Percentiles rank a stretch among this genome's conserved stretches.
phyloP scores from a whole-genome alignment of 352 stramenopile genomes.

The Phytophthora ohioensis region DNA sequence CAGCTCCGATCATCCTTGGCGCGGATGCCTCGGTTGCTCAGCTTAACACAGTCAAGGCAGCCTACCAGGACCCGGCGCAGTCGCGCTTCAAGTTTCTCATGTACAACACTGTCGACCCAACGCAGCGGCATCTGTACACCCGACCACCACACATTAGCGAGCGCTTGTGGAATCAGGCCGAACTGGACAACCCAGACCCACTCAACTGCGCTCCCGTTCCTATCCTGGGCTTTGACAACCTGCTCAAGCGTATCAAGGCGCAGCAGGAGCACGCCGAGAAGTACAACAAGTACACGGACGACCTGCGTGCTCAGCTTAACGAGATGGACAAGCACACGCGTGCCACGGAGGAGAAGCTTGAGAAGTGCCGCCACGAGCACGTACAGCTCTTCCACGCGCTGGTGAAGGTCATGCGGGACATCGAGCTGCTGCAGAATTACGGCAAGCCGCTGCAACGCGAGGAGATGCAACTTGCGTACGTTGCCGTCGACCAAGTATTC shows the following conservation, averaged over 20 bases:
- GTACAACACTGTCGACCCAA: slow-evolving; percentile 90
- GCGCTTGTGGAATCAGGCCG: slow-evolving; percentile 84
- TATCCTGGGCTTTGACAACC: slow-evolving; percentile 79
- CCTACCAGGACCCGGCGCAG: slow-evolving; percentile 84
- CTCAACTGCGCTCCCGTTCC: slow-evolving; percentile 80
- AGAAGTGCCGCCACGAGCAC: slow-evolving; percentile 87
- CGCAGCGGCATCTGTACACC: slow-evolving; percentile 81
- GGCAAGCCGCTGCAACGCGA: slow-evolving; percentile 85
- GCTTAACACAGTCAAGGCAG: slow-evolving; percentile 84
- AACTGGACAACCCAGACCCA: slow-evolving; percentile 89
- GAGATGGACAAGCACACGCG: slow-evolving; percentile 88
- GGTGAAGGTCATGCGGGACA: slow-evolving; percentile 90
- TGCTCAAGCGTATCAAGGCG: slow-evolving; percentile 86
- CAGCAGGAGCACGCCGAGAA: slow-evolving; percentile 85
- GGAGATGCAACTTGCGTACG: slow-evolving; percentile 83
- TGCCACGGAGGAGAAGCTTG: slow-evolving; percentile 85
- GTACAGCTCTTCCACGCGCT: slow-evolving; percentile 86
- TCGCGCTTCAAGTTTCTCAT: slow-evolving; percentile 92
- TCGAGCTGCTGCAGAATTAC: slow-evolving; percentile 87
- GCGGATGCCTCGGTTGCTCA: slow-evolving; percentile 81
- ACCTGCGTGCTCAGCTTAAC: slow-evolving; percentile 74
- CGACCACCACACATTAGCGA: slow-evolving; percentile 87
- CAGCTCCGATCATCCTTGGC: slow-evolving; percentile 76
- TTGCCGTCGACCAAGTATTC: slow-evolving; percentile 5
- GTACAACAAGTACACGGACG: slow-evolving; percentile 84